Base-by-base conservation (phyloP, 2,329 filamentous ascomycete species). In the Pseudogymnoascus sp. region DNA sequence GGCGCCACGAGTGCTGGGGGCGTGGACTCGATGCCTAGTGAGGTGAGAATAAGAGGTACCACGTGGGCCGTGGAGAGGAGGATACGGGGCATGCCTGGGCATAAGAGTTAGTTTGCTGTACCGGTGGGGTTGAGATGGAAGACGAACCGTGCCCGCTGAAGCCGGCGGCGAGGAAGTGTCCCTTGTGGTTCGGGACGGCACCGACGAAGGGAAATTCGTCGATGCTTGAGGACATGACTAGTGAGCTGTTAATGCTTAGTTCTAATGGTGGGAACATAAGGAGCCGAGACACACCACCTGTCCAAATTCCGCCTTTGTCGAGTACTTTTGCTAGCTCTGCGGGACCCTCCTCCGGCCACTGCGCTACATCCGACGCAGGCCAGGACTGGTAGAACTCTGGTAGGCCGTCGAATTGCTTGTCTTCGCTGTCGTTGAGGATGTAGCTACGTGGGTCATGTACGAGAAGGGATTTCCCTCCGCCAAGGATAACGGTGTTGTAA, bases 11-110 rank as follows among this genome's bases (percentile, higher is more conserved):
- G 59, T 11, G 60, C 55, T 0, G 70, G 71, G 38, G 66, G 41
- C 4, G 49, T 67, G 58, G 68, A 64, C 9, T 68, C 61, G 39
- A 68, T 23, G 8, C 63, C 59, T 11, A 73, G 60, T 4, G 64
- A 66, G 5, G 67, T 60, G 7, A 73, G 58, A 2, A 73, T 60
- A 4, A 68, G 62, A 5, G 69, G 70, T 3, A 66, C 64, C 14
- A 73, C 67, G 30, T 72, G 67, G 1, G 72, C 70, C 0, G 70
- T 66, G 1, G 70, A 69, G 23, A 72, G 67, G 1, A 74, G 64
- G 12, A 36, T 36, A 14, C 33, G 33, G 12, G 33, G 33, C 33
- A 36, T 36, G 33, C 33, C 33, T 36, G 4, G 11, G 33, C 33
- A 36, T 36, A 14, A 36, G 3, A 36, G 33, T 36, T 14, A 36